Base-by-base conservation (phyloP, 2,329 filamentous ascomycete genomes). In the Fusarium denticulatum region DNA sequence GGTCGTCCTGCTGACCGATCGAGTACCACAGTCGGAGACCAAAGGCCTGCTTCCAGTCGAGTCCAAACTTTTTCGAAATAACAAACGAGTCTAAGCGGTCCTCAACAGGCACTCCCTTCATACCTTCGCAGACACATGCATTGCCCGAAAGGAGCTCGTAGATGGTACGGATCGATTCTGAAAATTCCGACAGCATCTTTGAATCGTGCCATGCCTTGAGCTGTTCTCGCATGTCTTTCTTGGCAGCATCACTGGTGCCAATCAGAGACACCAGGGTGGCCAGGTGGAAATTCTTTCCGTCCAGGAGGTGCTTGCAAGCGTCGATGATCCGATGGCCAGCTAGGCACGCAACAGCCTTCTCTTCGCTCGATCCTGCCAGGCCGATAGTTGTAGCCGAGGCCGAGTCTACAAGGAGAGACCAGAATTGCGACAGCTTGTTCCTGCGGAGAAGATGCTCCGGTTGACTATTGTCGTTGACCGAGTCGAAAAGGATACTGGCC, bases 31-130 rank as follows among this genome's bases (percentile, higher is more conserved):
- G 86, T 47, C 95, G 91, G 56, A 99, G 87, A 16, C 94, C 96
- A 81, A 99, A 97, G 1, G 95, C 92, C 79, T 97, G 95, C 81
- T 94, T 92, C 96, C 96, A 99, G 80, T 97, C 93, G 40, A 99
- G 86, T 9, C 90, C 90, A 80, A 98, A 99, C 52, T 92, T 91
- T 77, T 93, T 89, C 2, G 94, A 93, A 73, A 99, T 93, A 60
- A 91, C 88, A 79, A 99, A 97, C 0, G 92, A 92, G 20, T 91
- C 88, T 43, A 92, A 88, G 49, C 93, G 91, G 82, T 98, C 94
- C 81, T 98, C 96, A 14, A 92, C 84, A 3, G 93, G 89, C 12
- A 89, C 91, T 6, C 86, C 87, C 73, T 90, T 92, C 79, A 93
- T 92, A 16, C 96, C 96, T 74, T 95, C 90, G 67, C 94, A 95